Base-by-base conservation (phyloP, 805 yeast species). In the Blastobotrys peoriensis region DNA sequence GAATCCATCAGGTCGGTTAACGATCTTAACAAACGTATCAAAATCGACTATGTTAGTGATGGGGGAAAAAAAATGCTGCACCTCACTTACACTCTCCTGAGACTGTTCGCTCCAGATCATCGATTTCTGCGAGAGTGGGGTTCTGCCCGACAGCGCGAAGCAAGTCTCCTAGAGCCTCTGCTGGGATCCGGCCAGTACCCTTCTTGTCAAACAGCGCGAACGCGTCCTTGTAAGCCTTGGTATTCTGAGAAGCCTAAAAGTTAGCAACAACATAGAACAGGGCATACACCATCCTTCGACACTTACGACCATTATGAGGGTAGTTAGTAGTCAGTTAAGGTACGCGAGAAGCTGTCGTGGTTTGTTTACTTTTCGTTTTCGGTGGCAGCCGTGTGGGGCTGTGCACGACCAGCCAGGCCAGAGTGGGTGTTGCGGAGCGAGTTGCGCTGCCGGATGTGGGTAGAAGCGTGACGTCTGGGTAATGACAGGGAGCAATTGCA, bases 121-220 rank as follows among this genome's bases (percentile, higher is more conserved):
- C 69, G 51, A 88, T 84, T 67, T 88, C 96, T 18, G 89, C 84
- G 58, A 87, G 76, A 3, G 98, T 89, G 52, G 99, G 99, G 71
- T 93, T 93, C 71, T 91, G 98, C 33, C 98, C 99, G 49, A 93
- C 89, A 1, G 98, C 97, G 63, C 99, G 79, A 49, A 93, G 76
- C 56, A 93, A 76, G 61, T 93, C 98, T 28, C 98, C 98, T 41
- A 93, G 74, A 49, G 85, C 81, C 51, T 83, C 85, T 49, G 76
- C 73, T 13, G 96, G 79, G 45, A 93, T 93, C 64, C 81, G 76
- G 15, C 98, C 98, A 33, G 91, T 86, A 22, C 96, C 98, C 62
- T 89, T 86, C 68, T 88, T 89, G 70, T 93, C 98, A 62, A 91
- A 93, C 38, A 93, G 79, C 9, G 98, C 93, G 67, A 93, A 93